phyloP scores from a whole-genome alignment of 2,329 filamentous ascomycete species.

The Lachnellula hyalina region DNA sequence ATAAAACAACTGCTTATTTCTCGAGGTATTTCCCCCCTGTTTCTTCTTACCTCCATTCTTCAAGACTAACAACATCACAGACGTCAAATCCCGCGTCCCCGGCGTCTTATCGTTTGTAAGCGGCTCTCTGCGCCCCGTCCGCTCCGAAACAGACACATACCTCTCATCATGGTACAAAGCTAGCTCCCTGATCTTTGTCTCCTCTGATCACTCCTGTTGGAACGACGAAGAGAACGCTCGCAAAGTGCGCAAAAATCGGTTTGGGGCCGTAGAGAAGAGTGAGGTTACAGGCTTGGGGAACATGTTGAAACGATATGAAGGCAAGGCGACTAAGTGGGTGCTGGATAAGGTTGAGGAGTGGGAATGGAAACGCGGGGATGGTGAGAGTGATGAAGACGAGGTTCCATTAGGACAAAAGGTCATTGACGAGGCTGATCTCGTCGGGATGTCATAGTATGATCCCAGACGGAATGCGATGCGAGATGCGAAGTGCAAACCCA shows the following conservation, averaged over 20 bases:
- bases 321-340: slow-evolving; percentile 4
- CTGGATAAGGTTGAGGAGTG: slow-evolving; percentile 9
- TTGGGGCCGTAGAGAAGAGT: slow-evolving; percentile 53
- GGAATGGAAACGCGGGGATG: neutral
- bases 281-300: slow-evolving; percentile 47
- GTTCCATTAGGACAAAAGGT: neutral
- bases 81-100: slow-evolving; percentile 62
- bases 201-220: slow-evolving; percentile 72
- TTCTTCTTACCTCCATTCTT: neutral
- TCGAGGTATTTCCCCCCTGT: slow-evolving; percentile 48
- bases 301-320: slow-evolving; percentile 33
- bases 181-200: slow-evolving; percentile 75
- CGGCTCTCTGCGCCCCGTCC: slow-evolving; percentile 70
- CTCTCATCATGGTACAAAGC: slow-evolving; percentile 78
- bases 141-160: slow-evolving; percentile 68
- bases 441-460: too few species aligned
- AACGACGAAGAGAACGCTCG: slow-evolving; percentile 52
- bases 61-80: slow-evolving; percentile 30
- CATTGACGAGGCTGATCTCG: neutral
- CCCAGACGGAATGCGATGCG: too few species aligned
- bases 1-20: slow-evolving; percentile 76
- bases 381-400: slow-evolving; percentile 15
- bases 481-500: too few species aligned
- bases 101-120: slow-evolving; percentile 79
- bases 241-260: slow-evolving; percentile 56